Evolutionary conservation across 495 filamentous ascomycete species (phyloP), one percentile per base, ranked within the genome.

Genomic region (Penicillium coprophilum): DNA sequence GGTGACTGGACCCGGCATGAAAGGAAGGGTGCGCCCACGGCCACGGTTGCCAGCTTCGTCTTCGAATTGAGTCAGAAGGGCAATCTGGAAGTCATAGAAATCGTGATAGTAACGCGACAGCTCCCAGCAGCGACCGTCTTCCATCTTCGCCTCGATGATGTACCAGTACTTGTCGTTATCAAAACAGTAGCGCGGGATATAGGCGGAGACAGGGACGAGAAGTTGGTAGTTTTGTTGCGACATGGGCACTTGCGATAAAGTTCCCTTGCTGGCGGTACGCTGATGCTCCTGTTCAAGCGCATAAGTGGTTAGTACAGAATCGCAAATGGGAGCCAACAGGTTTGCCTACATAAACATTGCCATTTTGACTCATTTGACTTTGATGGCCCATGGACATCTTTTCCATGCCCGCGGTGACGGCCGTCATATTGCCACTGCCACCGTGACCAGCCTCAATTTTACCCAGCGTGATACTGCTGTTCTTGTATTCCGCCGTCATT

Each of bases 151-250:
- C 66, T 97, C 93, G 53, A 98, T 91, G 50, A 96, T 89, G 68
- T 97, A 98, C 91, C 94, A 97, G 69, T 97, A 98, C 62, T 96
- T 96, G 67, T 96, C 92, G 67, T 96, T 92, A 47, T 93, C 92
- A 66, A 95, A 97, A 67, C 89, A 96, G 73, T 96, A 98, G 40
- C 91, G 82, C 19, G 95, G 92, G 56, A 98, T 95, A 20, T 84
- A 87, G 2, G 92, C 94, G 30, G 86, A 84, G 41, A 94, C 77
- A 11, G 88, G 86, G 10, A 84, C 81, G 59, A 77, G 66, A 23
- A 76, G 65, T 20, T 64, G 68, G 61, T 64, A 72, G 62, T 52
- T 64, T 55, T 69, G 69, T 20, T 70, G 67, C 2, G 71, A 58
- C 24, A 58, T 51, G 36, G 58, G 46, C 20, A 55, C 47, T 48